These are phyloP conservation scores for Podospora conica DNA, from an alignment of 495 filamentous ascomycete species.

Conservation along the genomic window DNA sequence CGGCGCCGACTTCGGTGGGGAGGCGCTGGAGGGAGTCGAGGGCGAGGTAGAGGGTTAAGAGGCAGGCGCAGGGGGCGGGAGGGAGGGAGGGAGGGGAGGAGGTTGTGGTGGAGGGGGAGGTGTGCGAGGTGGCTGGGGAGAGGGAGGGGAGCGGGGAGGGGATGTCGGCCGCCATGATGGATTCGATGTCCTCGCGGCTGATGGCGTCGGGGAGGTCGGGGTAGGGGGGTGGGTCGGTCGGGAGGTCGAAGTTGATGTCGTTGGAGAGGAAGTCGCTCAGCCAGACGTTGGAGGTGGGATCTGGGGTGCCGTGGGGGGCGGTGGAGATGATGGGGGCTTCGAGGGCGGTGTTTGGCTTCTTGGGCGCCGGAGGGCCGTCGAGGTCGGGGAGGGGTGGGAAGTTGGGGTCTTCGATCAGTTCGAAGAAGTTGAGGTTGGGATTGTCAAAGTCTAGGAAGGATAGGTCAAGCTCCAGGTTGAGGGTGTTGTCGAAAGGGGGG, in stretches of 20 bases:
- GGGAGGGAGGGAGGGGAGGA: not conserved
- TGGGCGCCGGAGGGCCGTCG: not conserved
- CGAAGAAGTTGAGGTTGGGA: slow-evolving; percentile 27
- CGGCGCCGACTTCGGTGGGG: slow-evolving; percentile 34
- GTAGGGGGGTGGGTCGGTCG: slow-evolving; percentile 11
- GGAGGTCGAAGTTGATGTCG: slow-evolving; percentile 14
- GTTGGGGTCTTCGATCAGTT: slow-evolving; percentile 18
- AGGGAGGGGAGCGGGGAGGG: slow-evolving; percentile 14
- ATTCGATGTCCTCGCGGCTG: slow-evolving; percentile 13
- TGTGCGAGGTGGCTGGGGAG: slow-evolving; percentile 15
- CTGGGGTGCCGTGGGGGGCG: not conserved
- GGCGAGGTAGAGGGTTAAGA: slow-evolving; percentile 37
- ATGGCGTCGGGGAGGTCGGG: slow-evolving; percentile 13
- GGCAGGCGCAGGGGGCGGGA: slow-evolving; percentile 30
- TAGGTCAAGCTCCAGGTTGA: slow-evolving; percentile 28
- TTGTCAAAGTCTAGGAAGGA: slow-evolving; percentile 31
- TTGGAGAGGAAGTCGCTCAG: slow-evolving; percentile 8
- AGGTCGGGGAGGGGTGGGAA: not conserved
- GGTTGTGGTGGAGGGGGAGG: not conserved
- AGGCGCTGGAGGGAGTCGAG: slow-evolving; percentile 41
- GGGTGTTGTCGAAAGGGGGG: slow-evolving; percentile 18
- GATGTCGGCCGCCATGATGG: slow-evolving; percentile 5
- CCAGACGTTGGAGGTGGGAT: not conserved
- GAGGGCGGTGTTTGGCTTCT: not conserved
- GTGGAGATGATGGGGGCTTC: not conserved